Percentiles rank a stretch among this genome's conserved stretches.
Conservation (phyloP, 192 early-diverging fungal species). For the Coemansia sp. region DNA sequence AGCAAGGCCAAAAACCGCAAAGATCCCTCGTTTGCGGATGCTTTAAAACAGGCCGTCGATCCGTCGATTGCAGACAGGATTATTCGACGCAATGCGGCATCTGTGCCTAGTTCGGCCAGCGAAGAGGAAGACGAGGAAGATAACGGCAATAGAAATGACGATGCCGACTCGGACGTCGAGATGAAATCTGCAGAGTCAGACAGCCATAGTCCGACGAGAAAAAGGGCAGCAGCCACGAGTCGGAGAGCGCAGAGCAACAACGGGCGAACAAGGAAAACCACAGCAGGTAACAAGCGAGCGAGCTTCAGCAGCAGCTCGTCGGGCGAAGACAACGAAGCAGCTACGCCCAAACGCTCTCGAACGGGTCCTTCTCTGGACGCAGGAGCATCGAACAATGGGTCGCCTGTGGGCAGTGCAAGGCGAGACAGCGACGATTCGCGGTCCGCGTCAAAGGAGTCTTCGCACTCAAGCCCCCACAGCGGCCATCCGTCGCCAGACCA, state of each 20-base stretch:
- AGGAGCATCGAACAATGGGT: conserved; percentile 15
- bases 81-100: conserved; percentile 45
- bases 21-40: conserved; percentile 53
- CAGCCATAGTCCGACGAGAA: conserved; percentile 3
- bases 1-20: conserved; percentile 55
- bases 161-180: conserved; percentile 40
- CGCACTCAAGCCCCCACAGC: conserved; percentile 34
- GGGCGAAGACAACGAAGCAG: conserved; percentile 28
- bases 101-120: conserved; percentile 10
- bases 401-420: conserved; percentile 13
- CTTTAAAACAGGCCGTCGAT: conserved; percentile 55
- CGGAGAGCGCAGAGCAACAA: conserved; percentile 15
- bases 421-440: conserved; percentile 37
- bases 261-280: conserved; percentile 19
- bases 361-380: conserved; percentile 16
- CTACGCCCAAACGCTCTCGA: conserved; percentile 52
- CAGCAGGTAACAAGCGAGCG: conserved; percentile 35
- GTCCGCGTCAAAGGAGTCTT: conserved; percentile 37
- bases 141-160: conserved; percentile 47
- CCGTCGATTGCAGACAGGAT: conserved; percentile 44
- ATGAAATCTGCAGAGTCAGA: conserved; percentile 40
- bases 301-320: conserved; percentile 39
- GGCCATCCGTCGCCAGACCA: conserved; percentile 27
- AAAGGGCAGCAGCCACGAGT: conserved; percentile 7
- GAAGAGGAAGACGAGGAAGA: conserved; percentile 57